These are phyloP conservation scores for Ustanciosporium gigantosporum DNA, from an alignment of 1,284 basidiomycete species.

Conservation along the genomic window DNA sequence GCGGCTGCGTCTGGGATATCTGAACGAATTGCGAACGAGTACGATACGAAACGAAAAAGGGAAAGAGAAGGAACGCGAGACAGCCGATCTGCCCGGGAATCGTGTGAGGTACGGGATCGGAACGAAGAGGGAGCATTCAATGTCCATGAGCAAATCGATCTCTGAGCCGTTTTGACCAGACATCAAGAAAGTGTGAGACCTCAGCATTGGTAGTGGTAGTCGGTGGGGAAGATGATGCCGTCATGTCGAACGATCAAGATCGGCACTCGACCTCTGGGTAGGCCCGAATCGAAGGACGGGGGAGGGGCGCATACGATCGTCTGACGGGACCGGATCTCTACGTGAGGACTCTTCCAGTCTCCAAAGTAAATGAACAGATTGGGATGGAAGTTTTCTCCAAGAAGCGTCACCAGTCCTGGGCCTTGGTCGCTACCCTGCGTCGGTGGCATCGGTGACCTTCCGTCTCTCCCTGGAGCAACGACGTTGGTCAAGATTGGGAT, in stretches of 20 bases:
- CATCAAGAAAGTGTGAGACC: too few relatives aligned
- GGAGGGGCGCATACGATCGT: constrained; percentile 65
- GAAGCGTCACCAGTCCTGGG: constrained; percentile 76
- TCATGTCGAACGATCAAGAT: constrained; percentile 84
- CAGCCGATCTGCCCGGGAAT: too few relatives aligned
- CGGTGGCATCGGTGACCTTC: constrained; percentile 20
- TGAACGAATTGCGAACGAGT: too few relatives aligned
- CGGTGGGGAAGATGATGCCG: constrained; percentile 85
- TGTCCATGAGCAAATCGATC: too few relatives aligned
- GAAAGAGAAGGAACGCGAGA: too few relatives aligned
- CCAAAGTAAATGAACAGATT: constrained; percentile 84
- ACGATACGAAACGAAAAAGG: too few relatives aligned
- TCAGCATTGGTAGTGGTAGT: constrained; percentile 41
- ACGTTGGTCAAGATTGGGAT: constrained; percentile 72
- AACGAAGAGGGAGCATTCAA: too few relatives aligned
- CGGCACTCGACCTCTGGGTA: constrained; percentile 65
- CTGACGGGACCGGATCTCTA: constrained; percentile 85
- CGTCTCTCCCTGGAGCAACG: constrained; percentile 70
- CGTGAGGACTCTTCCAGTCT: constrained; percentile 79
- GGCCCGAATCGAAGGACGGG: constrained; percentile 30
- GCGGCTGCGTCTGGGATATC: too few relatives aligned
- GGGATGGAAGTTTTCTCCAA: constrained; percentile 87
- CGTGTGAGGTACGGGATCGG: too few relatives aligned
- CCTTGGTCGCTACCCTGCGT: constrained; percentile 53
- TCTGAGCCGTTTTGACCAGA: too few relatives aligned